Base-by-base conservation (phyloP, 2,329 filamentous ascomycete species). In the Diaporthe sp. region DNA sequence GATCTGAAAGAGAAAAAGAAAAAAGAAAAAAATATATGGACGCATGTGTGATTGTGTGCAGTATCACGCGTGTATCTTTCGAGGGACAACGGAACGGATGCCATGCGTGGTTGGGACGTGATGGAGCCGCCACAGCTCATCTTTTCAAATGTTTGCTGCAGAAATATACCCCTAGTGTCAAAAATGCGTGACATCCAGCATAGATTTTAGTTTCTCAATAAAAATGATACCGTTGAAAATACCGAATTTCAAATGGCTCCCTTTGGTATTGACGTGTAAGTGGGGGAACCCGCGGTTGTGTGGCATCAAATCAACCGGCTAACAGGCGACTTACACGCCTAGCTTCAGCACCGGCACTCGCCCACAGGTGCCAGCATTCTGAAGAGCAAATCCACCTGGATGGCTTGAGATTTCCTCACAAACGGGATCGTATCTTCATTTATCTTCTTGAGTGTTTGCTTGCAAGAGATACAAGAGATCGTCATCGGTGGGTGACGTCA, bases 401-500 rank as follows among this genome's bases (percentile, higher is more conserved):
- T 25, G 22, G 37, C 7, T 51, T 39, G 15, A 4, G 25, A 19
- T 7, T 51, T 19, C 5, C 2, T 51, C 13, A 19, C 30, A 22
- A 27, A 51, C 4, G 3, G 10, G 13, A 19, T 37, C 9, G 13
- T 13, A 15, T 37, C 10, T 47, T 3, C 1, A 37, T 4, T 39
- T n/a, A n/a, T 66, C 8, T 27, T 25, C 12, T 37, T 37, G 9
- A 37, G 4, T 22, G n/a, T 25, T 13, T 22, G 30, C 32, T 37
- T 27, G 47, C 13, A 51, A 3, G 13, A 51, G 22, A 25, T 22
- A 66, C n/a, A n/a, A 50, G 27, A 47, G 25, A 53, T 51, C 37
- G 30, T 59, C 61, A 68, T n/a, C 27, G n/a, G 32, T 25, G 37
- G 35, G 47, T 73, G 72, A 73, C 72, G 72, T 73, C 72, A 73